Evolutionary conservation across 2,329 filamentous ascomycete genomes (phyloP).

Genomic region (Microascus cirrosus): DNA sequence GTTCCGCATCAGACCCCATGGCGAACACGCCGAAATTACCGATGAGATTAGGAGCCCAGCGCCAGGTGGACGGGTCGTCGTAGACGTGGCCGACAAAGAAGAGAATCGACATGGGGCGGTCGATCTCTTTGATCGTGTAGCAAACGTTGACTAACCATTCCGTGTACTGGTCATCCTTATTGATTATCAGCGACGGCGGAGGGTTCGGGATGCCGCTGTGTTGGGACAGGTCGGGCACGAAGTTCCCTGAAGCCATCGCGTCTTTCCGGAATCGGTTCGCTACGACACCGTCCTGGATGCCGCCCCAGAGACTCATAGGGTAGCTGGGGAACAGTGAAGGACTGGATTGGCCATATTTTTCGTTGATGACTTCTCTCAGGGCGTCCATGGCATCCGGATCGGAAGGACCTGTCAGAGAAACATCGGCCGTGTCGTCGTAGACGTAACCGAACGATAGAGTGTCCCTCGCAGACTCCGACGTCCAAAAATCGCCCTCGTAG

Average conservation of each 20-base stretch:
- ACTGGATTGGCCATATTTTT: conserved; percentile 23
- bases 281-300: neutral
- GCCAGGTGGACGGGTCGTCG: conserved; percentile 35
- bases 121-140: conserved; percentile 47
- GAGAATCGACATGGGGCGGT: conserved; percentile 50
- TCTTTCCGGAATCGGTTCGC: conserved; percentile 5
- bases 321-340: conserved; percentile 10
- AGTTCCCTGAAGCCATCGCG: conserved; percentile 4
- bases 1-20: conserved; percentile 13
- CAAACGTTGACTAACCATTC: conserved; percentile 62
- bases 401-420: conserved; percentile 18
- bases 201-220: conserved; percentile 9
- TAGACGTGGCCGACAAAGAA: conserved; percentile 53
- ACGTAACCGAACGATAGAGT: conserved; percentile 59
- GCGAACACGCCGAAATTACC: conserved; percentile 50
- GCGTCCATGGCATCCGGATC: conserved; percentile 24
- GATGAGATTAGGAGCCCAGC: conserved; percentile 40
- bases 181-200: conserved; percentile 18
- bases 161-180: conserved; percentile 28
- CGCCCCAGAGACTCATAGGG: neutral
- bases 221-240: conserved; percentile 7
- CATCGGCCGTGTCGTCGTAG: conserved; percentile 49
- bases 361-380: conserved; percentile 44
- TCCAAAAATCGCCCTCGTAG: conserved; percentile 53
- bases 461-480: conserved; percentile 48